Conservation (phyloP, 805 yeast species). For the Wickerhamomyces queroliae region DNA sequence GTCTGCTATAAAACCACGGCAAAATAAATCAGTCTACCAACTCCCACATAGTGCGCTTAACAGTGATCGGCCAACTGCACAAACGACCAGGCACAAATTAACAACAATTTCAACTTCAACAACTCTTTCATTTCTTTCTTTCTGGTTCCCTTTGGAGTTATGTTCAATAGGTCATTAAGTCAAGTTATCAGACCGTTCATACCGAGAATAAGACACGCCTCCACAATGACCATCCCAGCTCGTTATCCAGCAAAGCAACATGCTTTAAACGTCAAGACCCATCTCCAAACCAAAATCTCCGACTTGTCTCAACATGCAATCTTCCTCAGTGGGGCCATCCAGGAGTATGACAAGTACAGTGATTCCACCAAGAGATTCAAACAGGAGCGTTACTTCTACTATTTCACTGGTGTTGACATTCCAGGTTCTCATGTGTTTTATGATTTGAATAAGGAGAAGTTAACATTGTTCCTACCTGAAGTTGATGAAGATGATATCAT, state of each 20-base stretch:
- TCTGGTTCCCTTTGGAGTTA: too few relatives aligned
- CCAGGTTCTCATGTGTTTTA: constrained; percentile 73
- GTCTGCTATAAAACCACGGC: too few relatives aligned
- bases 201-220: too few relatives aligned
- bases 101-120: too few relatives aligned
- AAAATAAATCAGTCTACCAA: too few relatives aligned
- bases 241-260: constrained; percentile 80
- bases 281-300: constrained; percentile 23
- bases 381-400: constrained; percentile 89
- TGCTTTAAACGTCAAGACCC: constrained; percentile 46
- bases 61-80: too few relatives aligned
- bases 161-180: too few relatives aligned
- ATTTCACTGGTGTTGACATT: constrained; percentile 75
- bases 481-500: constrained; percentile 85
- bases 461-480: constrained; percentile 75
- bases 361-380: constrained; percentile 77
- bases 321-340: constrained; percentile 56
- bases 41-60: too few relatives aligned
- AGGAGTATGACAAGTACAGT: constrained; percentile 62
- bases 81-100: too few relatives aligned
- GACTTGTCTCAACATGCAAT: constrained; percentile 31
- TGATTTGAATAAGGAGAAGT: constrained; percentile 42
- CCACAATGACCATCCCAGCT: constrained; percentile 28
- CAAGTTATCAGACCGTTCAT: too few relatives aligned
- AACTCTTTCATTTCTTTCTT: too few relatives aligned